Percentiles rank a stretch among this genome's conserved stretches.
phyloP scores from a whole-genome alignment of 2,329 filamentous ascomycete species.

The Cadophora malorum region DNA sequence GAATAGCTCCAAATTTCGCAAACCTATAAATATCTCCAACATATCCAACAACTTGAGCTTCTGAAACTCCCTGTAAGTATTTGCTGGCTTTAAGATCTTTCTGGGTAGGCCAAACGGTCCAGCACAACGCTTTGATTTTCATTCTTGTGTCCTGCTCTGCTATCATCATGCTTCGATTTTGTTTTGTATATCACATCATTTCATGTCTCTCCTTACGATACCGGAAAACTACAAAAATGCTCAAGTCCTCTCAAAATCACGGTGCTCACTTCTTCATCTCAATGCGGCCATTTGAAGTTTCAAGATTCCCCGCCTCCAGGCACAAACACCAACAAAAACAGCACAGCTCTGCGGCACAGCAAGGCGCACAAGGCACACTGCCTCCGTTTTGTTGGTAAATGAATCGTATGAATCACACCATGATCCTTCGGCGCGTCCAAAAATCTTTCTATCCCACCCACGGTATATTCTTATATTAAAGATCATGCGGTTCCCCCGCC shows the following conservation, averaged over 20 bases:
- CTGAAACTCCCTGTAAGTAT: conserved; percentile 3
- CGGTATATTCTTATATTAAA: not conserved
- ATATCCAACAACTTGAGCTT: not conserved
- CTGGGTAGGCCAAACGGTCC: not conserved
- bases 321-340: not conserved
- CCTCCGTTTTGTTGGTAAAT: conserved; percentile 7
- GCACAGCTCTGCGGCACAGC: not conserved
- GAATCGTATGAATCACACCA: not conserved
- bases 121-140: not conserved
- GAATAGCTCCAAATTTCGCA: not conserved
- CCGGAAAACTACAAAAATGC: not conserved
- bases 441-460: not conserved
- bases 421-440: conserved; percentile 15
- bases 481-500: not conserved
- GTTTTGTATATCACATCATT: not conserved
- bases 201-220: not conserved
- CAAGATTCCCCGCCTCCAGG: not conserved
- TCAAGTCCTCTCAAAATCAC: not conserved
- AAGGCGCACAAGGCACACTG: conserved; percentile 15
- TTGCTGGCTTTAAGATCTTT: not conserved
- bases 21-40: conserved; percentile 2
- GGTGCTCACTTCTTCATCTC: not conserved
- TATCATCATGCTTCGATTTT: not conserved
- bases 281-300: not conserved
- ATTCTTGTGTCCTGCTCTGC: not conserved